phyloP scores from a whole-genome alignment of 2,329 filamentous ascomycete species.

The Talaromyces pinophilus region DNA sequence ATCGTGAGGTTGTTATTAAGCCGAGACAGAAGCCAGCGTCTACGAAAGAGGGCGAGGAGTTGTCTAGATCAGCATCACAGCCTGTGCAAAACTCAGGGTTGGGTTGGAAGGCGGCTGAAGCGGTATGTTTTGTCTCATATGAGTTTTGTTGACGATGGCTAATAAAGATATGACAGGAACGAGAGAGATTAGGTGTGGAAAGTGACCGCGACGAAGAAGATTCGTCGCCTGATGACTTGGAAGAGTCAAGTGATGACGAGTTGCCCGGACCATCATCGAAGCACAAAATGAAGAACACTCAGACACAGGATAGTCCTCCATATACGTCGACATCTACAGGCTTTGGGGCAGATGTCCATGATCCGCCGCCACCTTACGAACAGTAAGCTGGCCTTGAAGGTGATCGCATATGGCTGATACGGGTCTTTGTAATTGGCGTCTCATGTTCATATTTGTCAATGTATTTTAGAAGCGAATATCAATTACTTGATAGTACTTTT shows the following conservation, averaged over 20 bases:
- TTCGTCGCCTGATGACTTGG: conserved; percentile 9
- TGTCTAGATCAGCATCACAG: conserved; percentile 16
- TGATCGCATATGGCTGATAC: neutral
- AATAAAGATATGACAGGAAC: neutral
- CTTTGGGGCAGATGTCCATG: neutral
- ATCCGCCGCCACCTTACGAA: conserved; percentile 22
- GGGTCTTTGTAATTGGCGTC: neutral
- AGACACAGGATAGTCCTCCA: neutral
- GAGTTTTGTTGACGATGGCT: neutral
- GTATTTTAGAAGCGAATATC: neutral
- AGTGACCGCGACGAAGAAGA: conserved; percentile 4
- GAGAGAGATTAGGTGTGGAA: neutral
- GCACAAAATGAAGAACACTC: neutral
- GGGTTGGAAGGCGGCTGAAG: conserved; percentile 24
- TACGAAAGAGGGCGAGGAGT: neutral
- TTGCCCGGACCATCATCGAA: neutral
- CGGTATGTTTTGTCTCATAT: neutral
- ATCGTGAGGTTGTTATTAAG: conserved; percentile 22
- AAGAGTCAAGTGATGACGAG: conserved; percentile 15
- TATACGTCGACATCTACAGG: neutral
- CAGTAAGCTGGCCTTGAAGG: neutral
- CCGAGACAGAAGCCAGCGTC: conserved; percentile 1
- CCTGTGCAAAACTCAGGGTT: conserved; percentile 24
- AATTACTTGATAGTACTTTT: neutral
- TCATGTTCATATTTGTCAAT: neutral